Conservation (phyloP, 164 flowering plant species). For the Echeveria elegans region DNA sequence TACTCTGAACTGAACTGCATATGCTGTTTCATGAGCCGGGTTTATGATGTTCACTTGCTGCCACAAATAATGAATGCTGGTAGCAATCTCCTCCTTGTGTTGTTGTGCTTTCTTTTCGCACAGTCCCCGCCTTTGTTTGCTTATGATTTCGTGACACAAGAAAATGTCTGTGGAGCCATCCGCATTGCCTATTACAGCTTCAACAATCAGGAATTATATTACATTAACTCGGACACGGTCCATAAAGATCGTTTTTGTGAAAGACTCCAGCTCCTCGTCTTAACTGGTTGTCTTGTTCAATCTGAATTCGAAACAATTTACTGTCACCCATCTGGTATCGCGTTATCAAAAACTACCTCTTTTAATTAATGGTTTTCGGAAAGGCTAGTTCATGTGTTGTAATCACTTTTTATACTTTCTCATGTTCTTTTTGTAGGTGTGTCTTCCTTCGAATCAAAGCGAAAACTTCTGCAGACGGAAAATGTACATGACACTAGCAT, state of each 20-base stretch:
- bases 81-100: neutral
- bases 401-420: neutral
- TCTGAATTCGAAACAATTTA: neutral
- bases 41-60: neutral
- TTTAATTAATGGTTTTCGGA: neutral
- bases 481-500: neutral
- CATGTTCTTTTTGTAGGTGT: neutral
- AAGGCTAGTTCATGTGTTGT: neutral
- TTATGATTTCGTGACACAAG: neutral
- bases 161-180: neutral
- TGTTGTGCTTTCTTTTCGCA: neutral
- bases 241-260: neutral
- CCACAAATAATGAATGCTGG: neutral
- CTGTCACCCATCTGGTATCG: neutral
- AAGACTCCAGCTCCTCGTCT: neutral
- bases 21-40: neutral
- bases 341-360: neutral
- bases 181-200: neutral
- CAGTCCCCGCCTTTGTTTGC: neutral
- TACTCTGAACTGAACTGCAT: too few relatives aligned
- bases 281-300: neutral
- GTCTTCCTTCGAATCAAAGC: neutral
- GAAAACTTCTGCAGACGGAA: neutral
- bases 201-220: neutral
- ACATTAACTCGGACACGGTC: neutral